phyloP scores from a whole-genome alignment of 1,284 basidiomycete genomes.

The Austroboletus niveus region DNA sequence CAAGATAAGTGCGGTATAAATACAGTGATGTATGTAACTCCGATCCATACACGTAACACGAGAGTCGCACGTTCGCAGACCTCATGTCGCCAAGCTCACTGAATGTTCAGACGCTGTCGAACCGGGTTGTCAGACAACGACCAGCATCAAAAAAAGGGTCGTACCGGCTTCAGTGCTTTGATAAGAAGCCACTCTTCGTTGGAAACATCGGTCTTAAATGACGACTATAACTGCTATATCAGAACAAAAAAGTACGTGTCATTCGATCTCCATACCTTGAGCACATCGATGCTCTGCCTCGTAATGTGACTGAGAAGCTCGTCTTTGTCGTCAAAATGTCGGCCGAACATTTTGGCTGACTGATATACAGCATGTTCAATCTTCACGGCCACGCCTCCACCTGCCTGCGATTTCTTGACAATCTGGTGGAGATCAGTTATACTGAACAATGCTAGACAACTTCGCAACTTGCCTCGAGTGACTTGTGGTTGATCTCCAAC shows the following conservation, averaged over 20 bases:
- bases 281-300: constrained; percentile 90
- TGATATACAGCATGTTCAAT: constrained; percentile 98
- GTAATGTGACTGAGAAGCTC: constrained; percentile 91
- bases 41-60: constrained; percentile 4
- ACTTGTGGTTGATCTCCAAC: constrained; percentile 92
- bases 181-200: constrained; percentile 95
- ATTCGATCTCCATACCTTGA: constrained; percentile 61
- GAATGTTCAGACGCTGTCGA: constrained; percentile 45
- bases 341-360: constrained; percentile 91
- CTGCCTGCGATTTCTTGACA: constrained; percentile 90
- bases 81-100: constrained; percentile 27
- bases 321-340: constrained; percentile 96
- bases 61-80: not conserved
- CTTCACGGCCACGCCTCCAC: constrained; percentile 97
- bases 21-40: constrained; percentile 30
- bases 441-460: not conserved
- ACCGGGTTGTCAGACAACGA: constrained; percentile 3
- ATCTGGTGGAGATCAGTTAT: constrained; percentile 44
- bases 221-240: constrained; percentile 46
- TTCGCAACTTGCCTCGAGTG: constrained; percentile 56
- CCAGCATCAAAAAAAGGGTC: constrained; percentile 19
- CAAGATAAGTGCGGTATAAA: constrained; percentile 28
- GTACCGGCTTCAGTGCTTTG: constrained; percentile 85
- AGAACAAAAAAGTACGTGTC: not conserved
- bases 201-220: constrained; percentile 88